Conservation (phyloP, 2,329 filamentous ascomycete genomes). For the Lachnellula cervina region DNA sequence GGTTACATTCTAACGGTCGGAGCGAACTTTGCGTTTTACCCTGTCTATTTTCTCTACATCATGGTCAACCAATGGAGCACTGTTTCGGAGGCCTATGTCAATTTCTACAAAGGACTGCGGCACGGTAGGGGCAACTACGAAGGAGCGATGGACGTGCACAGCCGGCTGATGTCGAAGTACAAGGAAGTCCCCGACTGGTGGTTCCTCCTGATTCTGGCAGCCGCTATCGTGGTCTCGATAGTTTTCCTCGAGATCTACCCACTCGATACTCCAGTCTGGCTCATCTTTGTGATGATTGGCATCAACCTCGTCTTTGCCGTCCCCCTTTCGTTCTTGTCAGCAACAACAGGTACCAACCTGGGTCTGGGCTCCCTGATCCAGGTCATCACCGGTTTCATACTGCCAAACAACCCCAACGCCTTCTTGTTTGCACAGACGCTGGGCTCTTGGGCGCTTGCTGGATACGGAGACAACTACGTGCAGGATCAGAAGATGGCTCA, state of each 20-base stretch:
- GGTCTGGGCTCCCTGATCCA: slow-evolving; percentile 39
- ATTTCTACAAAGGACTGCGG: slow-evolving; percentile 32
- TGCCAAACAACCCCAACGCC: slow-evolving; percentile 32
- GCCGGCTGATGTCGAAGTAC: slow-evolving; percentile 40
- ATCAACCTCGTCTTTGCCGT: slow-evolving; percentile 35
- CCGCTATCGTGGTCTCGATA: slow-evolving; percentile 33
- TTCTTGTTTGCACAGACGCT: slow-evolving; percentile 39
- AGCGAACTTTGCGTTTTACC: slow-evolving; percentile 42
- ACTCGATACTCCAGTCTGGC: slow-evolving; percentile 18
- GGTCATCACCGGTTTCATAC: slow-evolving; percentile 38
- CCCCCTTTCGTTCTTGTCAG: slow-evolving; percentile 40
- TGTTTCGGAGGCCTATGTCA: slow-evolving; percentile 35
- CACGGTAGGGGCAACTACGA: slow-evolving; percentile 39
- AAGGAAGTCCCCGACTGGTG: slow-evolving; percentile 47
- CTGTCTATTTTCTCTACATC: slow-evolving; percentile 40
- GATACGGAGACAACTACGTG: slow-evolving; percentile 33
- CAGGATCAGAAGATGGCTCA: slow-evolving; percentile 39
- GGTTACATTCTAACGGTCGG: slow-evolving; percentile 39
- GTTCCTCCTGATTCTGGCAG: slow-evolving; percentile 39
- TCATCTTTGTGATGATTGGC: slow-evolving; percentile 26
- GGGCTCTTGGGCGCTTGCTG: slow-evolving; percentile 34
- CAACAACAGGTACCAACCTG: slow-evolving; percentile 42
- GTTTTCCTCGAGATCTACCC: slow-evolving; percentile 25
- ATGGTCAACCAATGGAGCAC: slow-evolving; percentile 40
- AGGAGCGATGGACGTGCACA: slow-evolving; percentile 40